Evolutionary conservation across 306 rosid species (phyloP), one percentile per base, ranked within the genome.

Genomic region (Bauhinia variegata): DNA sequence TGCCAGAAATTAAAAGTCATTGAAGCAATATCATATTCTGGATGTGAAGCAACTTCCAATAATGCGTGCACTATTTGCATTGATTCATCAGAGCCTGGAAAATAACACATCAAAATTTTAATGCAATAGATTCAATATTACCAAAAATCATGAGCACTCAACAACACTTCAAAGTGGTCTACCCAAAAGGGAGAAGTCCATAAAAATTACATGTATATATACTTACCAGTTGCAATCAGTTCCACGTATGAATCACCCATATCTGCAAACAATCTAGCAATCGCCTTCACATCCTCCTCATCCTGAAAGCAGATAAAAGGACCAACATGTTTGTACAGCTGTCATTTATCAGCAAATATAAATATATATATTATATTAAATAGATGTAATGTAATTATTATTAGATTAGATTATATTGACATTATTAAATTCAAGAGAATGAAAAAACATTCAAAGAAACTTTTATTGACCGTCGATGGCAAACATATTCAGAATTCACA

Each of bases 1-100:
- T 95, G 99, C 99, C 99, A 95, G 82, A 95, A 95, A 71, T 95
- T 95, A 83, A 88, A 95, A 30, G 97, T 95, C 99, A 95, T 80
- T 16, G 85, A 81, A 64, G 99, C 97, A 61, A 95, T 91, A 78
- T 86, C 86, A 74, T 90, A 85, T 70, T 95, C 99, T 5, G 99
- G 88, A 72, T 95, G 99, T 60, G 97, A 88, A 65, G 97, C 91
- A 83, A 95, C 99, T 88, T 95, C 99, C 76, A 95, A 82, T 68
- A 95, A 81, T 7, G 99, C 97, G 82, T 80, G 97, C 43, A 90
- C 96, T 14, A 95, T 86, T 56, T 85, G 54, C 96, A 83, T 90
- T 60, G 99, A 86, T 71, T 95, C 99, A 71, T 90, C 84, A 48
- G 91, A 82, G 60, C 97, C 97, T 95, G 86, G 58, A 60, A 63